Evolutionary conservation across 345 rosid genomes (phyloP).

Genomic region (Gossypium herbaceum): DNA sequence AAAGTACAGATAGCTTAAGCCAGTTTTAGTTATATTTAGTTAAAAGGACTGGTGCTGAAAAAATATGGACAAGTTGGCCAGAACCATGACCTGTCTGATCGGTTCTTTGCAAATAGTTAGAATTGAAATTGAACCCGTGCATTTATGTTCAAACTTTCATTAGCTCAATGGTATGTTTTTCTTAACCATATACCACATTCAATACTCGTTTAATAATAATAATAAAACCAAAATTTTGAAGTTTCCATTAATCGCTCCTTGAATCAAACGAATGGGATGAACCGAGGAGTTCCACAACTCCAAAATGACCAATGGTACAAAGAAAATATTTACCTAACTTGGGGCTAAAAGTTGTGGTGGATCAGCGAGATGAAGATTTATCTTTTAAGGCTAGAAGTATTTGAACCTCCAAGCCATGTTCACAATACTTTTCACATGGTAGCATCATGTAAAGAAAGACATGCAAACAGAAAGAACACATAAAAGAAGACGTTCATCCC

Average conservation of each 20-base stretch:
- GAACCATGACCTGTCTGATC: too few species aligned
- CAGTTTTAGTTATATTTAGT: background rate
- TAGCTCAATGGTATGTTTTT: too few species aligned
- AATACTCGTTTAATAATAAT: too few species aligned
- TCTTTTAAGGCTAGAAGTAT: slow-evolving; percentile 1
- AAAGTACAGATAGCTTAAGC: slow-evolving; percentile 7
- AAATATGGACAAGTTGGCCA: too few species aligned
- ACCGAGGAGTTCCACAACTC: background rate
- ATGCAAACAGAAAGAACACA: slow-evolving; percentile 24
- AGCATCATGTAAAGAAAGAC: slow-evolving; percentile 17
- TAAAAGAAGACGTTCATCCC: slow-evolving; percentile 5
- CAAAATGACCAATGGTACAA: background rate
- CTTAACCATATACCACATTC: too few species aligned
- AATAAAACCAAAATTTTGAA: too few species aligned
- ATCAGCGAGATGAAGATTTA: slow-evolving; percentile 13
- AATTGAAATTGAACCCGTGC: too few species aligned
- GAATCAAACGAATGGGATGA: too few species aligned
- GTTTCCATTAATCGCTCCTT: too few species aligned
- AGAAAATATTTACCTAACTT: background rate
- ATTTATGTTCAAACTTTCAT: too few species aligned
- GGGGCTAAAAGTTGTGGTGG: background rate
- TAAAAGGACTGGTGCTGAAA: background rate
- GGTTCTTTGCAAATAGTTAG: too few species aligned
- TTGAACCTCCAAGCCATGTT: slow-evolving; percentile 10
- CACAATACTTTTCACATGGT: slow-evolving; percentile 3